These are phyloP conservation scores for Alternaria triticina DNA, from an alignment of 2,329 filamentous ascomycete genomes.

Conservation along the genomic window DNA sequence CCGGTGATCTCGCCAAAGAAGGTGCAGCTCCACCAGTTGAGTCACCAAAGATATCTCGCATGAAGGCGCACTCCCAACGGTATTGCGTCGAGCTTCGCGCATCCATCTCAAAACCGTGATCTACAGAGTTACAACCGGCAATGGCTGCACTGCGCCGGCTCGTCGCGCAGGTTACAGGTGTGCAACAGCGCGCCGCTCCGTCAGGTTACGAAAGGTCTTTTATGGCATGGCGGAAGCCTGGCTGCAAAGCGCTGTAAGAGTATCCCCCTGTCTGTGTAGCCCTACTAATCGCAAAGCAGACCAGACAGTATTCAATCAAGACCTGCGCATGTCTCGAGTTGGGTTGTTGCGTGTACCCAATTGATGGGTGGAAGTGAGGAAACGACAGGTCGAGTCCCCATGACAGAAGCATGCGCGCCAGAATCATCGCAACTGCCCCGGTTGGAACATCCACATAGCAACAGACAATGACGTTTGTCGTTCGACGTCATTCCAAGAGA, in stretches of 20 bases:
- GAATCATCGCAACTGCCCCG: neutral
- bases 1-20: neutral
- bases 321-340: conserved; percentile 22
- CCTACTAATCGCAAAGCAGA: conserved; percentile 36
- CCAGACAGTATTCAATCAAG: conserved; percentile 40
- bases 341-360: conserved; percentile 15
- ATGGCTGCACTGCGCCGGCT: conserved; percentile 29
- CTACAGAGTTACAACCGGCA: conserved; percentile 20
- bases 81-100: conserved; percentile 17
- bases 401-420: neutral
- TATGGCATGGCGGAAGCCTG: conserved; percentile 21
- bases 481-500: neutral
- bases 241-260: conserved; percentile 29
- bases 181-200: conserved; percentile 24
- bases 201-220: conserved; percentile 29
- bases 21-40: conserved; percentile 18
- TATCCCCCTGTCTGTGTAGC: conserved; percentile 41
- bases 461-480: conserved; percentile 1
- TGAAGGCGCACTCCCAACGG: conserved; percentile 18
- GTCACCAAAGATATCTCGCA: conserved; percentile 16
- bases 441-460: neutral
- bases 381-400: conserved; percentile 36
- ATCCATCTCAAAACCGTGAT: conserved; percentile 20
- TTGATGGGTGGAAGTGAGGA: conserved; percentile 24
- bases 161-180: conserved; percentile 33